Conservation (phyloP, 2,329 filamentous ascomycete genomes). For the Trichophyton simii region DNA sequence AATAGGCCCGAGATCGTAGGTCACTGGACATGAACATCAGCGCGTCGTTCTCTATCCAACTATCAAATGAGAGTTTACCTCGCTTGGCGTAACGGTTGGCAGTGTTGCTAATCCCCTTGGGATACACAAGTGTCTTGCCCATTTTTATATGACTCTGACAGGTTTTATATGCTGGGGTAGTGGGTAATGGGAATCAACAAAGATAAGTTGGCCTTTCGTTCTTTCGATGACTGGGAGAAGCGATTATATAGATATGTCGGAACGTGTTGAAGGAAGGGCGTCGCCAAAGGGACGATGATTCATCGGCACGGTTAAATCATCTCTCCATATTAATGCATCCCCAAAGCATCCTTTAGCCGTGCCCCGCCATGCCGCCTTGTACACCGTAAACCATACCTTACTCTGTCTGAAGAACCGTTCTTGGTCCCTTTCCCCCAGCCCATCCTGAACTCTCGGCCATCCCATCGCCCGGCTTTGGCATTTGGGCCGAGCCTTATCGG, state of each 20-base stretch:
- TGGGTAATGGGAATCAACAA: neutral
- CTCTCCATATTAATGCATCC: neutral
- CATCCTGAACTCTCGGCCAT: neutral
- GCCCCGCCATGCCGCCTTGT: neutral
- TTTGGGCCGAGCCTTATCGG: neutral
- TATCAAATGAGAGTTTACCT: slow-evolving; percentile 34
- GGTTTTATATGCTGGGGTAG: no score
- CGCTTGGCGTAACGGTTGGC: slow-evolving; percentile 54
- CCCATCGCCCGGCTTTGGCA: neutral
- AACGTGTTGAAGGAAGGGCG: neutral
- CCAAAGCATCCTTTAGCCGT: neutral
- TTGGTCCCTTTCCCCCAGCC: neutral
- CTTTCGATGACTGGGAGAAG: neutral
- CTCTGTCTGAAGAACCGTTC: neutral
- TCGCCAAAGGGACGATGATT: neutral
- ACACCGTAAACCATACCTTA: neutral
- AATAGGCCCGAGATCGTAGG: slow-evolving; percentile 60
- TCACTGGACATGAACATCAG: slow-evolving; percentile 36
- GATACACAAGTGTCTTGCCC: slow-evolving; percentile 42
- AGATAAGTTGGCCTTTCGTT: no score
- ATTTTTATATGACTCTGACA: slow-evolving; percentile 18
- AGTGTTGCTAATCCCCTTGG: slow-evolving; percentile 50
- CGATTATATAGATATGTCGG: neutral
- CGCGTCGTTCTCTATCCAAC: neutral
- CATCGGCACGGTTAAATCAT: neutral